These are phyloP conservation scores for Ochromonas danica DNA, from an alignment of 108 stramenopile genomes.

Conservation along the genomic window DNA sequence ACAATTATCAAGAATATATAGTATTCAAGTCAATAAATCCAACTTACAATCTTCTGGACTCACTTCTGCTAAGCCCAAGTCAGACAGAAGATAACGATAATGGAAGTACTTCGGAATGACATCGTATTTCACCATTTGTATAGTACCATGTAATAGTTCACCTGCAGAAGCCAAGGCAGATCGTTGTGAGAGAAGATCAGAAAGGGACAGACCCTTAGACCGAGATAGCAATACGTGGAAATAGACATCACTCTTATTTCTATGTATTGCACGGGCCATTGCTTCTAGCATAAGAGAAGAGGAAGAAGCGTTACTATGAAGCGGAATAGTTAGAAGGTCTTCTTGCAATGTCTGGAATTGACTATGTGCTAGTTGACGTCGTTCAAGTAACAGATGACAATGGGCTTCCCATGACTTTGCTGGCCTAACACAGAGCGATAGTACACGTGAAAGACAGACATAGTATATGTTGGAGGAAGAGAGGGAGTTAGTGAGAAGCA, in stretches of 20 bases:
- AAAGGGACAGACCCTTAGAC: neutral
- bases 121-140: slow-evolving; percentile 19
- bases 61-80: slow-evolving; percentile 19
- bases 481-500: neutral
- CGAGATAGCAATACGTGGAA: slow-evolving; percentile 8
- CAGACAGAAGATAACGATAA: slow-evolving; percentile 31
- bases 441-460: neutral
- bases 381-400: slow-evolving; percentile 3
- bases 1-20: no score
- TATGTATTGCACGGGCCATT: neutral
- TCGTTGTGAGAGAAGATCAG: neutral
- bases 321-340: neutral
- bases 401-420: neutral
- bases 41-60: no score
- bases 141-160: neutral
- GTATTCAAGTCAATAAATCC: no score
- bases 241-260: slow-evolving; percentile 4
- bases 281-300: neutral
- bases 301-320: neutral
- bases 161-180: neutral
- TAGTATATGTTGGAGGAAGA: neutral
- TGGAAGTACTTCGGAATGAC: neutral
- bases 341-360: neutral
- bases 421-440: neutral
- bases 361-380: neutral